These are phyloP conservation scores for Pueraria montana DNA, from an alignment of 306 rosid genomes.

Conservation along the genomic window DNA sequence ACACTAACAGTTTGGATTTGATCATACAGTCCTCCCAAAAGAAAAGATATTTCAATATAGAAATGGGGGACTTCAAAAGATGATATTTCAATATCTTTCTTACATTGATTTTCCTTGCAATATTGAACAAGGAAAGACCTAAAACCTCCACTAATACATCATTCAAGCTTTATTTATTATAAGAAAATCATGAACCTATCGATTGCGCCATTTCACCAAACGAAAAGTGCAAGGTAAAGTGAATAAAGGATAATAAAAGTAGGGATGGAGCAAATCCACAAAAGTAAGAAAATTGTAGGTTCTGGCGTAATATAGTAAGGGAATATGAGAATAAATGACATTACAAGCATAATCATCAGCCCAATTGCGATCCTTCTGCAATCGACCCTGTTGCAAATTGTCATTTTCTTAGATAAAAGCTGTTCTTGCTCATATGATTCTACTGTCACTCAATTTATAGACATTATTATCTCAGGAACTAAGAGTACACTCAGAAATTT, in stretches of 20 bases:
- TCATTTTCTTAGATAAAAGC: not conserved
- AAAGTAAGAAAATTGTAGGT: not conserved
- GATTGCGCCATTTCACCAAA: not conserved
- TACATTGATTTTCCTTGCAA: not conserved
- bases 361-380: not conserved
- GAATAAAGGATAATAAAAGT: constrained; percentile 5
- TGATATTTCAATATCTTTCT: too few relatives aligned
- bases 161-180: too few relatives aligned
- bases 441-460: not conserved
- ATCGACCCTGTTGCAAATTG: not conserved
- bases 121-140: not conserved
- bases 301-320: not conserved
- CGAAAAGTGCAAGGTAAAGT: constrained; percentile 11
- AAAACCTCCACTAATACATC: too few relatives aligned
- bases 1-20: not conserved
- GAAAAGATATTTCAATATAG: too few relatives aligned
- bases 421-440: not conserved
- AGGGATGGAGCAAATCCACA: constrained; percentile 26
- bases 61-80: too few relatives aligned
- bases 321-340: not conserved
- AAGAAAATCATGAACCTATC: too few relatives aligned
- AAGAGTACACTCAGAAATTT: not conserved
- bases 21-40: too few relatives aligned
- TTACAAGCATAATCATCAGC: not conserved
- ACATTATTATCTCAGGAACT: not conserved